Conservation (phyloP, 306 rosid species). For the Cucumis sativus region DNA sequence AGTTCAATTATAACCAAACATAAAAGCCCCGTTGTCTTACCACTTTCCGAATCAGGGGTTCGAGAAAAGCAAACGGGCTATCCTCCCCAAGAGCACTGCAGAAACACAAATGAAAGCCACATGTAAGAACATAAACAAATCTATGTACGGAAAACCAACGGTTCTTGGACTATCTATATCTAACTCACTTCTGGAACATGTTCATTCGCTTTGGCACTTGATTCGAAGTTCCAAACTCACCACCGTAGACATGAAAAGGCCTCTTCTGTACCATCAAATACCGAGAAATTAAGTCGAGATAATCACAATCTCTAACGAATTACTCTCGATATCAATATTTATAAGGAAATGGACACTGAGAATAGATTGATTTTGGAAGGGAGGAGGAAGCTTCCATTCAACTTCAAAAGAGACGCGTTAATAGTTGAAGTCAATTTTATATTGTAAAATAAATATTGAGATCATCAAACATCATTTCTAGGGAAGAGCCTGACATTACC, state of each 20-base stretch:
- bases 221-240: neutral
- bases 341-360: neutral
- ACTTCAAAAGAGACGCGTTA: neutral
- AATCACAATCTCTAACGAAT: neutral
- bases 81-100: conserved; percentile 4
- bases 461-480: neutral
- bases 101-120: neutral
- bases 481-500: neutral
- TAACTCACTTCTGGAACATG: neutral
- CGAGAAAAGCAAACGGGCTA: neutral
- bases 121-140: neutral
- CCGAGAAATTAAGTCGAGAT: neutral
- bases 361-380: neutral
- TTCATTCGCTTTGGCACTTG: neutral
- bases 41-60: conserved; percentile 8
- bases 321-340: neutral
- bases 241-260: neutral
- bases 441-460: neutral
- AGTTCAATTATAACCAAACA: neutral
- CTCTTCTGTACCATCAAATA: conserved; percentile 15
- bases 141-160: neutral
- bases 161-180: neutral
- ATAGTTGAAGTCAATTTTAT: neutral
- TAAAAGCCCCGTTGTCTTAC: neutral
- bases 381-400: neutral